Evolutionary conservation across 768 basidiomycete species (phyloP).

Genomic region (Coprinellus aureogranulatus): DNA sequence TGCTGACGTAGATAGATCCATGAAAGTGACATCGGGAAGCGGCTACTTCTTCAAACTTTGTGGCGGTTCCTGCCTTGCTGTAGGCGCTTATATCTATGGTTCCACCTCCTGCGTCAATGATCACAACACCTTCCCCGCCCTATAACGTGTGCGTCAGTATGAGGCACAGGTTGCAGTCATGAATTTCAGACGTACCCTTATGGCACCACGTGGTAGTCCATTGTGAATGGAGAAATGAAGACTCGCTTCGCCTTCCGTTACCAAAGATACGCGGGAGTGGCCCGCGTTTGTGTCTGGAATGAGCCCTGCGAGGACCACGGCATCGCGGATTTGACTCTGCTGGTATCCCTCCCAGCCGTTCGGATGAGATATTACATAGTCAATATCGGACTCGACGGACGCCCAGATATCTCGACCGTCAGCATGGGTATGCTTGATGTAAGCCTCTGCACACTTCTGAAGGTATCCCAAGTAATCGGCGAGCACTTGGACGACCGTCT

Average conservation of each 20-base stretch:
- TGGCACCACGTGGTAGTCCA: slow-evolving; percentile 38
- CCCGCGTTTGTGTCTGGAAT: slow-evolving; percentile 38
- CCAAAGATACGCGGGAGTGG: slow-evolving; percentile 46
- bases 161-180: slow-evolving; percentile 9
- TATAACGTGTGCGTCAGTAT: slow-evolving; percentile 13
- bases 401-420: slow-evolving; percentile 46
- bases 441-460: slow-evolving; percentile 39
- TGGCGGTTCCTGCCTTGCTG: slow-evolving; percentile 16
- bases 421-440: slow-evolving; percentile 46
- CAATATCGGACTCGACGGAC: slow-evolving; percentile 38
- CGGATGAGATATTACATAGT: slow-evolving; percentile 59
- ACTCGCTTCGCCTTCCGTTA: slow-evolving; percentile 65
- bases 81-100: slow-evolving; percentile 59
- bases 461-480: slow-evolving; percentile 52
- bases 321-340: slow-evolving; percentile 54
- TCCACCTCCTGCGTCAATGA: slow-evolving; percentile 61
- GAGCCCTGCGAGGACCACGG: slow-evolving; percentile 53
- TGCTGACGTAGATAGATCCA: slow-evolving; percentile 52
- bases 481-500: slow-evolving; percentile 42
- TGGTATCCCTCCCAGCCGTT: slow-evolving; percentile 67
- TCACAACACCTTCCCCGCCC: slow-evolving; percentile 44
- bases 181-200: slow-evolving; percentile 28
- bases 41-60: slow-evolving; percentile 47
- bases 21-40: slow-evolving; percentile 44
- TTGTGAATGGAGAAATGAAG: slow-evolving; percentile 55